Evolutionary conservation across 495 filamentous ascomycete species (phyloP), one percentile per base, ranked within the genome.

Genomic region (Aspergillus asperescens): DNA sequence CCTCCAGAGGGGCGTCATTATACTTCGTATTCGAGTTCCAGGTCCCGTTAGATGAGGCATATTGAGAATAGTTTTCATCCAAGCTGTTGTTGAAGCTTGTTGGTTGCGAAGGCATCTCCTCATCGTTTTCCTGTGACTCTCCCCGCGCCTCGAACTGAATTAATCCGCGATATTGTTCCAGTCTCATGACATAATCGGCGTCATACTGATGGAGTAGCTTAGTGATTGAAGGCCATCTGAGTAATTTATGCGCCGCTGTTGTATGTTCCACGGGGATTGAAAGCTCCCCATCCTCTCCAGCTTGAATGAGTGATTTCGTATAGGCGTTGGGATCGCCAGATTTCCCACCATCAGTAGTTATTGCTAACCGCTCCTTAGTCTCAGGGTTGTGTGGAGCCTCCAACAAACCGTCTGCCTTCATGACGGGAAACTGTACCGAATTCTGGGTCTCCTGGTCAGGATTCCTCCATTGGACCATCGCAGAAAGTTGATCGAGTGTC

Each of bases 61-160:
- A 48, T 48, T 72, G 54, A 27, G 56, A 15, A 56, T 60, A 54
- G 22, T 44, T 48, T 39, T 66, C 68, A n/a, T 72, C 65, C 47
- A 55, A 62, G 5, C 38, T 57, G 7, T 48, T 59, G 23, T 41
- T 47, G 9, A 48, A 31, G 19, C 39, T 54, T 2, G 49, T 3
- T 23, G 61, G 63, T 7, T 58, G 34, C 7, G 55, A 52, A 28
- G 63, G 47, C 34, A 57, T 55, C 57, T 65, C 63, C 46, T 77
- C 63, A 19, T 64, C 64, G 1, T 64, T 69, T 55, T 84, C 84
- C 22, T 77, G 68, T 18, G 82, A 86, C 63, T 92, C 88, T 2
- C 90, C 90, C 52, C 85, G 80, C 13, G 89, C 89, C 65, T 84
- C 91, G 29, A 94, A 65, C 20, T 84, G 80, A 10, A 94, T 75